Evolutionary conservation across 1,139 yeast genomes (phyloP).

Genomic region (Diutina sp.): DNA sequence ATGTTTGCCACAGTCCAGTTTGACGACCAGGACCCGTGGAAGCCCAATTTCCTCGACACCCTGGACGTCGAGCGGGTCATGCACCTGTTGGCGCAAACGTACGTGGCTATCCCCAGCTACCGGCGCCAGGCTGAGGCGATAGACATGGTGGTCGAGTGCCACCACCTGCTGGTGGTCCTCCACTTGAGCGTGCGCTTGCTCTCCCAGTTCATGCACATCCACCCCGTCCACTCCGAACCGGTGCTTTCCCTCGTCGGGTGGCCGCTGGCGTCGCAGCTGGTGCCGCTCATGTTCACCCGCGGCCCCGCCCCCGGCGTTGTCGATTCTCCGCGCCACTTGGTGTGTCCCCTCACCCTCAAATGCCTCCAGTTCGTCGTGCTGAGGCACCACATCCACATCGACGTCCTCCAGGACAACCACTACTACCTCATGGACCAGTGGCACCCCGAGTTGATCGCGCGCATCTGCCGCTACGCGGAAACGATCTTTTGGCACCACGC

Average conservation of each 20-base stretch:
- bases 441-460: not conserved
- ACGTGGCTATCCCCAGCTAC: constrained; percentile 1
- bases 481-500: not conserved
- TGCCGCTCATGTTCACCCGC: not conserved
- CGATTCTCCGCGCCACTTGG: not conserved
- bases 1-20: constrained; percentile 2
- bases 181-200: not conserved
- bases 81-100: not conserved
- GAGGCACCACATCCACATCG: not conserved
- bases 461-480: not conserved
- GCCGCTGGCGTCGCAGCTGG: not conserved
- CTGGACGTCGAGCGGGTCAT: not conserved
- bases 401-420: not conserved
- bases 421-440: not conserved
- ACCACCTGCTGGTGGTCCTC: not conserved
- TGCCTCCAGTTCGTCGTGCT: not conserved
- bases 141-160: not conserved
- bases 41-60: constrained; percentile 2
- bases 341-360: not conserved
- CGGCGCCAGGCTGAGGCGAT: constrained; percentile 1
- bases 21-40: constrained; percentile 2
- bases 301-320: not conserved
- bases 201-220: not conserved
- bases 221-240: constrained; percentile 2
- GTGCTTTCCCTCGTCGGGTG: not conserved